Base-by-base conservation (phyloP, 306 rosid genomes). In the Adenanthera pavonina region DNA sequence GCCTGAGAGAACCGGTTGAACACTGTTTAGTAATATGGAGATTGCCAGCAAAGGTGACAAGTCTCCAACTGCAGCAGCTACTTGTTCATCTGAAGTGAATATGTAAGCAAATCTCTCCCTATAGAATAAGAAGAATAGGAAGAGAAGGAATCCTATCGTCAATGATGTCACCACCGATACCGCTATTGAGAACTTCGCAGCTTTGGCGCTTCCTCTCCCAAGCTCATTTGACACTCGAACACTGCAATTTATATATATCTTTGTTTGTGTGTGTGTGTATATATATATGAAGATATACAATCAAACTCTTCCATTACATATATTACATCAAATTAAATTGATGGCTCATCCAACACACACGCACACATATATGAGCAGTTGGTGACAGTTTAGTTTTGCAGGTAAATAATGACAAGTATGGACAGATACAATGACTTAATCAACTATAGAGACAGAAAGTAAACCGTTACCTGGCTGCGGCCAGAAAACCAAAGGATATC, bases 1-100 rank as follows among this genome's bases (percentile, higher is more conserved):
- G 76, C 93, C 91, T 77, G 91, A 82, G 8, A 87, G 88, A 13
- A 90, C 89, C 0, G 91, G 93, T 53, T 89, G 90, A 68, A 89
- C 73, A 76, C 93, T 87, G 57, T 89, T 89, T n/a, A 90, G 75
- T 4, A 90, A 77, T 68, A 90, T 75, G 33, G 93, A 90, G 83
- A 90, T 30, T 35, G 91, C 86, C 19, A 90, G 69, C 78, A 90
- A 61, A 17, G 86, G 76, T 12, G 93, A 87, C 79, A 90, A 80
- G 15, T 84, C 87, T 16, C 89, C 88, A 38, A 84, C 88, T 11
- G 86, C 93, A 0, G 59, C 53, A 7, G 84, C 87, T 68, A 84
- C 88, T 1, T 84, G 83, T 38, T 87, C 49, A 14, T 83, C 34
- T 47, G 85, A 9, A 33, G 87, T 90, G 60, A 90, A 90, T n/a